Evolutionary conservation across 2,329 filamentous ascomycete species (phyloP).

Genomic region (Penicillium verrucosum): DNA sequence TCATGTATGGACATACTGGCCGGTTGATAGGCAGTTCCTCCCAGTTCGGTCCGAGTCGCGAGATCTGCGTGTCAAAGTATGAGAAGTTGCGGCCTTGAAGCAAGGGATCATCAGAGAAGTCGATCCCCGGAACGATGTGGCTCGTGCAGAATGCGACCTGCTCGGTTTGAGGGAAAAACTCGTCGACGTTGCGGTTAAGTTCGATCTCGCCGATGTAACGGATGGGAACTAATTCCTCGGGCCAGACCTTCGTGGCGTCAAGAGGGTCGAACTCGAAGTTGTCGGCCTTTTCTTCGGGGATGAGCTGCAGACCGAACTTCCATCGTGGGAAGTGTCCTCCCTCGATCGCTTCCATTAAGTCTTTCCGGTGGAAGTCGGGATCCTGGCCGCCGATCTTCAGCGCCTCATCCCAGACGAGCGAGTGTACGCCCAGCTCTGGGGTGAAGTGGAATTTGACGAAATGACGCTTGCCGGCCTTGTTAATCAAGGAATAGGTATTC

Average conservation of each 20-base stretch:
- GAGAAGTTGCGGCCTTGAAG: constrained; percentile 69
- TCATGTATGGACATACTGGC: constrained; percentile 71
- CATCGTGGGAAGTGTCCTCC: constrained; percentile 69
- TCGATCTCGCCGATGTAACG: constrained; percentile 76
- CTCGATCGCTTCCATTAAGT: constrained; percentile 71
- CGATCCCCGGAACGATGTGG: constrained; percentile 75
- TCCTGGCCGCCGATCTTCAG: constrained; percentile 71
- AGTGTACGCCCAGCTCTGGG: constrained; percentile 35
- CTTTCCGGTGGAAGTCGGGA: constrained; percentile 78
- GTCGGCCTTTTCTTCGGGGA: constrained; percentile 68
- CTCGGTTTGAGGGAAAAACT: constrained; percentile 79
- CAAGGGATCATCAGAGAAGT: constrained; percentile 72
- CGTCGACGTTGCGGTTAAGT: constrained; percentile 74
- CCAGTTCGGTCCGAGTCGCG: constrained; percentile 70
- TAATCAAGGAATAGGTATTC: constrained; percentile 35
- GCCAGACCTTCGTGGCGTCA: constrained; percentile 83
- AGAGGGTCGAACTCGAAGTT: constrained; percentile 83
- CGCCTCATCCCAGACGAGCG: constrained; percentile 60
- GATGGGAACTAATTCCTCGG: constrained; percentile 70
- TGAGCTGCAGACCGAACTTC: constrained; percentile 78
- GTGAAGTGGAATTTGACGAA: constrained; percentile 38
- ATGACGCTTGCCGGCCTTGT: constrained; percentile 33
- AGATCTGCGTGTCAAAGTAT: constrained; percentile 56
- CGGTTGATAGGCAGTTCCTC: constrained; percentile 74
- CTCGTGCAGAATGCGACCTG: constrained; percentile 79